Percentiles rank a stretch among this genome's conserved stretches.
These are phyloP conservation scores for Pythium sukuiense DNA, from an alignment of 352 stramenopile species.

Conservation along the genomic window DNA sequence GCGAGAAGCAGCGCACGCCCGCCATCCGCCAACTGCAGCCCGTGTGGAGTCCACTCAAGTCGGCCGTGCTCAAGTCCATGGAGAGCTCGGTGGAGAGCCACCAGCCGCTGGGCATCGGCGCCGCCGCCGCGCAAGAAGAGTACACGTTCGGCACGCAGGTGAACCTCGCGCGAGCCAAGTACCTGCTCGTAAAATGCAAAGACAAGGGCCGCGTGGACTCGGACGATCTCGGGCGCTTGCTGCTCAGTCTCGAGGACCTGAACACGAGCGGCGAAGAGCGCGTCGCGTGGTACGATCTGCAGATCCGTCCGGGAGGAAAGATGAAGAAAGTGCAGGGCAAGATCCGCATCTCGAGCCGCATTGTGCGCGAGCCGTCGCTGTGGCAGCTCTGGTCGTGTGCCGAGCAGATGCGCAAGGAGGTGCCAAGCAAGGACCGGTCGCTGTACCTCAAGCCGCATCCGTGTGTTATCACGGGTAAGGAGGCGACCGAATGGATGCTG, in stretches of 20 bases:
- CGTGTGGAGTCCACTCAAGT: constrained; percentile 84
- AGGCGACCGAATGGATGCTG: constrained; percentile 83
- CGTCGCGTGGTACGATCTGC: constrained; percentile 85
- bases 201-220: constrained; percentile 85
- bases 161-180: constrained; percentile 76
- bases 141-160: constrained; percentile 87
- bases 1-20: constrained; percentile 85
- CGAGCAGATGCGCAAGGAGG: constrained; percentile 81
- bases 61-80: constrained; percentile 73
- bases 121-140: constrained; percentile 75
- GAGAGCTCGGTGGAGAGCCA: constrained; percentile 79
- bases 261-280: constrained; percentile 83
- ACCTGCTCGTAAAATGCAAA: constrained; percentile 86
- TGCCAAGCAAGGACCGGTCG: constrained; percentile 67
- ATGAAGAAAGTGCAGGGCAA: constrained; percentile 88
- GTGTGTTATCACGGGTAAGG: constrained; percentile 77
- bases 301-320: constrained; percentile 72
- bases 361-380: constrained; percentile 77
- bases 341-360: constrained; percentile 81
- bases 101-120: constrained; percentile 83
- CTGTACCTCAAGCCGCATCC: constrained; percentile 85
- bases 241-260: constrained; percentile 81
- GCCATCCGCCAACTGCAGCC: constrained; percentile 56
- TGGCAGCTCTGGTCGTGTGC: constrained; percentile 84
- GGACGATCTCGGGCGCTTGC: constrained; percentile 73